Evolutionary conservation across 1,284 basidiomycete species (phyloP).

Genomic region (Microbotryomycetes sp.): DNA sequence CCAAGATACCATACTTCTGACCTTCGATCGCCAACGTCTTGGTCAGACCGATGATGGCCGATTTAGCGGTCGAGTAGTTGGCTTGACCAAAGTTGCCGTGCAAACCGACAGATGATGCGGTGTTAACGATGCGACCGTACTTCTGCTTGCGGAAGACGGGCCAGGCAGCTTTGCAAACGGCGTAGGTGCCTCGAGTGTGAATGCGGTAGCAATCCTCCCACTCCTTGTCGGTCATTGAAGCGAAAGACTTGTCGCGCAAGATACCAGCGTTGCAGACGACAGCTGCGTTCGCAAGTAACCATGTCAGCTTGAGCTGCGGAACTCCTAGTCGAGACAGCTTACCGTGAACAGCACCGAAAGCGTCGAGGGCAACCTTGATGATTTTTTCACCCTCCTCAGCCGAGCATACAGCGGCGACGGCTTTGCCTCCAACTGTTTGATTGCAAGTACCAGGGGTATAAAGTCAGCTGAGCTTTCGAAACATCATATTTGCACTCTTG

Average conservation of each 20-base stretch:
- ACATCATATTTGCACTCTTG: not conserved
- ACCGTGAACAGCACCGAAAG: constrained; percentile 79
- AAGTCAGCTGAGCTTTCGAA: not conserved
- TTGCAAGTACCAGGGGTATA: not conserved
- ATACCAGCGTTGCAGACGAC: constrained; percentile 93
- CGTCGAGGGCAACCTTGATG: constrained; percentile 77
- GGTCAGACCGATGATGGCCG: constrained; percentile 84
- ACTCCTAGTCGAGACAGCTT: not conserved
- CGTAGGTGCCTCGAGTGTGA: constrained; percentile 63
- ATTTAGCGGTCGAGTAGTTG: constrained; percentile 84
- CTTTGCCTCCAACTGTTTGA: constrained; percentile 73
- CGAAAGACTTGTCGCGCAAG: constrained; percentile 65
- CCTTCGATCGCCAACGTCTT: constrained; percentile 88
- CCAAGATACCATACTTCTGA: constrained; percentile 79
- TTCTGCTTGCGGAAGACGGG: constrained; percentile 95
- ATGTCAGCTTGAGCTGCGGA: not conserved
- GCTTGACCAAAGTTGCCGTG: constrained; percentile 85
- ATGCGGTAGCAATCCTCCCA: constrained; percentile 91
- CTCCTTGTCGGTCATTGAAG: constrained; percentile 79
- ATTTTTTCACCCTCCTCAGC: constrained; percentile 86
- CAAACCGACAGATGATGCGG: constrained; percentile 79
- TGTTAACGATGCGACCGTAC: constrained; percentile 92
- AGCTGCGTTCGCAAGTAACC: not conserved
- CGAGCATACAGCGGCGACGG: constrained; percentile 73
- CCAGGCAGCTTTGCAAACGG: constrained; percentile 81